Evolutionary conservation across 177 flowering plant genomes (phyloP).

Genomic region (Vitis hybrid): DNA sequence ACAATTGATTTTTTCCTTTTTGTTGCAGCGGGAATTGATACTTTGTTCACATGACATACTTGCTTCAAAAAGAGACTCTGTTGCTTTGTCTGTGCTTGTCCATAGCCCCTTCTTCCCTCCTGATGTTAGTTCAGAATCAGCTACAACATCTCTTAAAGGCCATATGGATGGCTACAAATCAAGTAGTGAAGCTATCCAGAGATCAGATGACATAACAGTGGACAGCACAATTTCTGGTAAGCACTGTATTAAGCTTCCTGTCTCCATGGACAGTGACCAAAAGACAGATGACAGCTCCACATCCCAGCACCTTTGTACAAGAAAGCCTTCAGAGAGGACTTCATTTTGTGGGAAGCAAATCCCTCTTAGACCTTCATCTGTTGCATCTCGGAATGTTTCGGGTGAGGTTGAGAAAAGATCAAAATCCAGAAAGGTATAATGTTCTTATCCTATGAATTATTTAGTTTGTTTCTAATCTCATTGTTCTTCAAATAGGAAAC

Average conservation of each 20-base stretch:
- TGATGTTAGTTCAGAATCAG: constrained; percentile 89
- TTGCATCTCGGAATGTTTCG: constrained; percentile 30
- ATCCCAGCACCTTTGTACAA: constrained; percentile 39
- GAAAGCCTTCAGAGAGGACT: constrained; percentile 39
- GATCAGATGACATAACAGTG: constrained; percentile 80
- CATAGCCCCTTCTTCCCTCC: constrained; percentile 56
- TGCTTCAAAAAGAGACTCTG: constrained; percentile 65
- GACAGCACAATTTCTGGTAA: constrained; percentile 74
- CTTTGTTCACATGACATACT: constrained; percentile 86
- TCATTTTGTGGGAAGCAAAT: constrained; percentile 75
- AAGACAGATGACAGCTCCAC: constrained; percentile 76
- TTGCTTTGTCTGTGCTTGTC: constrained; percentile 54
- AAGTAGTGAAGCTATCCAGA: constrained; percentile 70
- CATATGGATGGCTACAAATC: constrained; percentile 58
- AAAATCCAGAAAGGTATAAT: constrained; percentile 56
- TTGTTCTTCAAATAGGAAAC: not conserved
- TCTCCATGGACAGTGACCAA: constrained; percentile 60
- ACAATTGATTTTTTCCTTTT: not conserved
- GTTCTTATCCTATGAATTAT: not conserved
- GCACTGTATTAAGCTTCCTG: constrained; percentile 36
- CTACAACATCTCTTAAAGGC: constrained; percentile 82
- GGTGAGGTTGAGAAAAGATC: constrained; percentile 48
- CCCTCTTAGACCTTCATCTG: constrained; percentile 49
- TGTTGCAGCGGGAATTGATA: constrained; percentile 82
- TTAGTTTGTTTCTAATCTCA: not conserved